Evolutionary conservation across 257 asterid species (phyloP), one percentile per base, ranked within the genome.

Genomic region (Rauvolfia tetraphylla): DNA sequence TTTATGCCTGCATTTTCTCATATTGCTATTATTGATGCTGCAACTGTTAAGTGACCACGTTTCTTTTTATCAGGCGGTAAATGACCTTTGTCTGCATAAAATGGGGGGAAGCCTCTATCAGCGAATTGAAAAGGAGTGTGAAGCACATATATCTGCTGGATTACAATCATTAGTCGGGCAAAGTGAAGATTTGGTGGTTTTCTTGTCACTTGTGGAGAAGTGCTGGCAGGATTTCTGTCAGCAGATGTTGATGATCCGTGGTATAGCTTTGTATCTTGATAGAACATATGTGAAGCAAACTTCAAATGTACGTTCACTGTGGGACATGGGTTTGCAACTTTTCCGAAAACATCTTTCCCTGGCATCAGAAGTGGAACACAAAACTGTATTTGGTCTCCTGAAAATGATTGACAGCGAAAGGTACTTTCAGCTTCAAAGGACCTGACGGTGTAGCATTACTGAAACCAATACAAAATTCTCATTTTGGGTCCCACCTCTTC

Each of bases 311-410:
- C 88, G 92, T 58, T 95, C 99, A 68, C 78, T 95, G 79, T 95
- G 99, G 99, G 99, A 95, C 88, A 95, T 92, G 98, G 99, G 99
- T 66, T 87, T 95, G 93, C 97, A 91, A 81, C 94, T 95, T 83
- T 95, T 92, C 80, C 90, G 93, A 80, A 95, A 95, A 78, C 98
- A 92, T 86, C 97, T 95, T 69, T 85, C 92, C 81, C 89, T 91
- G 73, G 96, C 96, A 76, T 83, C 95, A 62, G 97, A 95, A 88
- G 98, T 92, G 81, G 96, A 95, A 78, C 92, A 84, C 89, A 95
- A 95, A 86, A 91, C 93, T 59, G 93, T 95, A 7, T 95, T 92
- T 76, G 98, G 98, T 59, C 92, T 95, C 81, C 86, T 92, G 57
- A 89, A 91, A 86, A 91, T 92, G 96, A 92, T 95, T 71, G 98